Evolutionary conservation across 352 stramenopile genomes (phyloP), one percentile per base, ranked within the genome.

Genomic region (Halophytophthora polymorphica): DNA sequence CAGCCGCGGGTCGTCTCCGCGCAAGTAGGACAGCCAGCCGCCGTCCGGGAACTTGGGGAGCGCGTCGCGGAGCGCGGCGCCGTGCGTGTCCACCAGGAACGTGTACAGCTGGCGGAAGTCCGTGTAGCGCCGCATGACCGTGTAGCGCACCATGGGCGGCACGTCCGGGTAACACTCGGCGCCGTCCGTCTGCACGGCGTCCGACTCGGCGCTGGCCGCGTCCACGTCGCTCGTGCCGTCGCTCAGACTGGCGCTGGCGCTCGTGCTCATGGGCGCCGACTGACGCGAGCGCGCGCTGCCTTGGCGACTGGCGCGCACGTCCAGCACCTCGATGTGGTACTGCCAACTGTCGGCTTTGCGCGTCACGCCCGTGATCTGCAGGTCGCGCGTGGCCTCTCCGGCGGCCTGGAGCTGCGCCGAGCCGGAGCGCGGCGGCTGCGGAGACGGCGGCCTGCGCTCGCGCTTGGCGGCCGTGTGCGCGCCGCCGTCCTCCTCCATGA

Each of bases 271-370:
- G 2, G 34, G 42, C 12, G 46, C 51, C 31, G 47, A 42, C 31
- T 56, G 35, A 21, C 38, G 40, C 25, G 43, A 21, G 5, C 34
- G 59, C 13, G 19, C 47, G 25, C 56, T 70, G 22, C 25, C 54
- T 33, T 55, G 54, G 56, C 56, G 62, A 29, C 41, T 53, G 15
- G 50, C 61, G 40, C 80, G 77, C 21, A 83, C 71, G 58, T 90
- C 77, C 38, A 90, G 71, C 57, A 86, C 75, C 37, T 90, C 77
- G 56, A 90, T 83, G 65, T 90, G 80, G 61, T 90, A 90, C 50
- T 86, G 71, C 80, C 80, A 90, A 29, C 73, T 86, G 29, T 66
- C 25, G 35, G 69, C 75, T 45, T 74, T 76, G 28, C 84, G 84
- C 28, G 74, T 84, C 39, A 82, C 80, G 40, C 80, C 80, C 0